These are phyloP conservation scores for Cladorrhinum sp. DNA, from an alignment of 2,329 filamentous ascomycete genomes.

Conservation along the genomic window DNA sequence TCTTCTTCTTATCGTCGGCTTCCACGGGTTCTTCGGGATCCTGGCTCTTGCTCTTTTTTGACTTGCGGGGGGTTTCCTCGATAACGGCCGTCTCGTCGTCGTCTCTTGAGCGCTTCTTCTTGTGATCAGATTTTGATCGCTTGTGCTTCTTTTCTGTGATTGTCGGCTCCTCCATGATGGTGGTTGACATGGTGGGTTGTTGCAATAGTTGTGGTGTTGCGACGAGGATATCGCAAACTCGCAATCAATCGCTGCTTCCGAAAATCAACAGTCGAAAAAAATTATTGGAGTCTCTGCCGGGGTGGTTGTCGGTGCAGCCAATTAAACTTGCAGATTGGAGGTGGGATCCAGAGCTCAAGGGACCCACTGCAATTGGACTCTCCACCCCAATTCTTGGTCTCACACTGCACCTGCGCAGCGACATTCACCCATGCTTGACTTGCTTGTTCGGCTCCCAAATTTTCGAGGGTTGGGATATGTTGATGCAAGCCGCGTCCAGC, in stretches of 20 bases:
- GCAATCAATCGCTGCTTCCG: constrained; percentile 5
- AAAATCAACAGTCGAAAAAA: constrained; percentile 21
- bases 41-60: constrained; percentile 40
- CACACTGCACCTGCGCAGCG: background rate
- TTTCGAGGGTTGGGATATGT: too few species aligned
- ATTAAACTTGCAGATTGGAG: background rate
- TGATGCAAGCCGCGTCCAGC: background rate
- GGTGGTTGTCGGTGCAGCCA: constrained; percentile 4
- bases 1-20: constrained; percentile 14
- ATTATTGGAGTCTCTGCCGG: constrained; percentile 22
- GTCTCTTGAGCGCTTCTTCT: constrained; percentile 44
- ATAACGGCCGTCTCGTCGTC: constrained; percentile 42
- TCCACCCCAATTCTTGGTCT: background rate
- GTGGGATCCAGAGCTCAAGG: background rate
- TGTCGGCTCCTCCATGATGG: constrained; percentile 25
- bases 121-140: constrained; percentile 25
- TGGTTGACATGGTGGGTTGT: constrained; percentile 22
- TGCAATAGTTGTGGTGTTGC: constrained; percentile 6
- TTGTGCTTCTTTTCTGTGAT: constrained; percentile 38
- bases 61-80: constrained; percentile 46
- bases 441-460: too few species aligned
- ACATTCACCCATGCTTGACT: background rate
- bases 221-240: constrained; percentile 4
- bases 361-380: background rate
- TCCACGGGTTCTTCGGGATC: constrained; percentile 2